Evolutionary conservation across 768 basidiomycete species (phyloP), one percentile per base, ranked within the genome.

Genomic region (Agaricus blazei): DNA sequence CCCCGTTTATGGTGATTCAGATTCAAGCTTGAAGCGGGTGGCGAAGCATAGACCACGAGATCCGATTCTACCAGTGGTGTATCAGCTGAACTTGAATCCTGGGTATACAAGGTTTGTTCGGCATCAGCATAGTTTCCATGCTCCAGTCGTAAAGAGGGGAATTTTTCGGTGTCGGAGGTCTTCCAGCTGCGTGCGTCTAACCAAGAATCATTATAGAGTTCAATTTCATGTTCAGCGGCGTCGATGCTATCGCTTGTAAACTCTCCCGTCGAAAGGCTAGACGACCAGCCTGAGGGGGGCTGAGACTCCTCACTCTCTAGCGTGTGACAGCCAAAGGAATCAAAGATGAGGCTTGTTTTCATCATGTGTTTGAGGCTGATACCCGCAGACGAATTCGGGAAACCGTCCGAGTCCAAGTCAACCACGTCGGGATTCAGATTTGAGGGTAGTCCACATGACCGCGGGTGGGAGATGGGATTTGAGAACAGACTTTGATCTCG

Each of bases 361-460:
- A 48, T 37, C 46, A 41, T 9, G 24, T 24, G 7, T 3, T 48
- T 47, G 9, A 27, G 3, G 31, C 26, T 19, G 14, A 29, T 9
- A 7, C 19, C 28, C 15, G n/a, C 19, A 41, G 29, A 29, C 9
- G n/a, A 9, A 24, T 38, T 6, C 26, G 37, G n/a, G 41, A 3
- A 38, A 23, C 54, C 47, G 28, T 29, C 24, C 9, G 40, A 34
- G 42, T 29, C 54, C 47, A 48, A 40, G 54, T 48, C 34, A 14
- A n/a, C 26, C 9, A 56, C 37, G 44, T 43, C 23, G 7, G 46
- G 43, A 43, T 42, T 55, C 37, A 28, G 47, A 54, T 38, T 56
- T 44, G 46, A 55, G 24, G 57, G 24, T 41, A 49, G 27, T 38
- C 52, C 29, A 40, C 29, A 42, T 26, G 38, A 58, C 56, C 51